Base-by-base conservation (phyloP, 306 rosid genomes). In the Cotoneaster glaucophyllus region DNA sequence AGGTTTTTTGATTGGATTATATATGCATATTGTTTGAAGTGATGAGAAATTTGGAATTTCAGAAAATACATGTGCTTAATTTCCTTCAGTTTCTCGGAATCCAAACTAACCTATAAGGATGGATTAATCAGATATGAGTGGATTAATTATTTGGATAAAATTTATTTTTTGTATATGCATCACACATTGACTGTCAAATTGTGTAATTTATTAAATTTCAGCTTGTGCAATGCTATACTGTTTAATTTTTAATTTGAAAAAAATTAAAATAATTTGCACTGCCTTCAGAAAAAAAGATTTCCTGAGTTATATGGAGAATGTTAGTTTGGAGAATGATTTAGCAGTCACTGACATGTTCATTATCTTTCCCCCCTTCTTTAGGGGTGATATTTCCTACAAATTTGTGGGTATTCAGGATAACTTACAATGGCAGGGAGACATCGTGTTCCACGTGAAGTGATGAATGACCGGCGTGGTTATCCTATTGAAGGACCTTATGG, bases 361-460 rank as follows among this genome's bases (percentile, higher is more conserved):
- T 22, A 19, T 25, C 39, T 31, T 64, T 17, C 32, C 2, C 41
- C 12, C 37, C 22, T 15, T 63, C 41, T 15, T 14, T 17, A 7
- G 41, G n/a, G 59, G 8, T 41, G 50, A 26, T 26, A 2, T 52
- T 52, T 70, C 17, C 61, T 34, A 8, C 50, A 3, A 13, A 62
- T 48, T 70, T 32, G 61, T 61, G 65, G 64, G 50, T 50, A 37
- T 26, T 80, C 76, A 86, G 94, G 86, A 19, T 76, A 66, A 54
- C 15, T 80, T 80, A 48, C 79, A 70, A 93, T 90, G 96, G 87
- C 89, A 53, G 85, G 87, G 77, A 85, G 98, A 67, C 89, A 85
- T 73, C 91, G 90, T 63, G 65, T 73, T 81, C 84, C 82, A 37
- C 83, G 94, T 24, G 93, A 89, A 75, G 74, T 79, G 39, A 54